These are phyloP conservation scores for Pilatotrama ljubarskyi DNA, from an alignment of 768 basidiomycete genomes.

Conservation along the genomic window DNA sequence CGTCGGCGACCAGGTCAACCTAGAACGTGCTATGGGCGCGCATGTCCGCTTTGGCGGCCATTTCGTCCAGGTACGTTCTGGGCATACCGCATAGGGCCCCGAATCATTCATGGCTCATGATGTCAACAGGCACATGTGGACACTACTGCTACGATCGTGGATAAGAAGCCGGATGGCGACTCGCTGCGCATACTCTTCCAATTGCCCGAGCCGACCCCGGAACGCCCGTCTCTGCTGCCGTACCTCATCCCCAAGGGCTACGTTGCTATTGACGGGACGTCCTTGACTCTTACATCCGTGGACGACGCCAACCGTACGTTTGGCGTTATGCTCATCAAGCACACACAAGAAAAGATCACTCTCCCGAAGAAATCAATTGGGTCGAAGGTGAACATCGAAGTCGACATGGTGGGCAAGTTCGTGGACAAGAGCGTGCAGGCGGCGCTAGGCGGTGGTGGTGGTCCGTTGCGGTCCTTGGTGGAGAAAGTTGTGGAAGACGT, in stretches of 20 bases:
- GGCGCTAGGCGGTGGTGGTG: slow-evolving; percentile 57
- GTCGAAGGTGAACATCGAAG: slow-evolving; percentile 90
- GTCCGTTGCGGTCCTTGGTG: slow-evolving; percentile 46
- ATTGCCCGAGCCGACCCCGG: slow-evolving; percentile 57
- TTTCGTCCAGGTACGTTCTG: slow-evolving; percentile 80
- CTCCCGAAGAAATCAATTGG: slow-evolving; percentile 75
- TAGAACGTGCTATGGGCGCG: slow-evolving; percentile 93
- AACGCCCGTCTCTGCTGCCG: slow-evolving; percentile 64
- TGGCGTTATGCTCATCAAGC: slow-evolving; percentile 92
- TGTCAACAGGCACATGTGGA: slow-evolving; percentile 85
- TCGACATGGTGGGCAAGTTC: slow-evolving; percentile 92
- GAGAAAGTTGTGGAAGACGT: slow-evolving; percentile 60
- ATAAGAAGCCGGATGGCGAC: slow-evolving; percentile 74
- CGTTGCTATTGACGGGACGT: slow-evolving; percentile 91
- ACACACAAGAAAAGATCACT: slow-evolving; percentile 88
- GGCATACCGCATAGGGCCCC: background rate
- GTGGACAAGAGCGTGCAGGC: slow-evolving; percentile 81
- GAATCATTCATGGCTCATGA: background rate
- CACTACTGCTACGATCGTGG: slow-evolving; percentile 74
- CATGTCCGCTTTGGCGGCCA: slow-evolving; percentile 95
- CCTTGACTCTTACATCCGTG: slow-evolving; percentile 86
- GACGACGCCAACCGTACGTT: slow-evolving; percentile 63
- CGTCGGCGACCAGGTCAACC: slow-evolving; percentile 81
- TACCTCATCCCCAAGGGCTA: slow-evolving; percentile 95
- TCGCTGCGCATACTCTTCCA: slow-evolving; percentile 85